phyloP scores from a whole-genome alignment of 768 basidiomycete species.

The Termitomyces heimii region DNA sequence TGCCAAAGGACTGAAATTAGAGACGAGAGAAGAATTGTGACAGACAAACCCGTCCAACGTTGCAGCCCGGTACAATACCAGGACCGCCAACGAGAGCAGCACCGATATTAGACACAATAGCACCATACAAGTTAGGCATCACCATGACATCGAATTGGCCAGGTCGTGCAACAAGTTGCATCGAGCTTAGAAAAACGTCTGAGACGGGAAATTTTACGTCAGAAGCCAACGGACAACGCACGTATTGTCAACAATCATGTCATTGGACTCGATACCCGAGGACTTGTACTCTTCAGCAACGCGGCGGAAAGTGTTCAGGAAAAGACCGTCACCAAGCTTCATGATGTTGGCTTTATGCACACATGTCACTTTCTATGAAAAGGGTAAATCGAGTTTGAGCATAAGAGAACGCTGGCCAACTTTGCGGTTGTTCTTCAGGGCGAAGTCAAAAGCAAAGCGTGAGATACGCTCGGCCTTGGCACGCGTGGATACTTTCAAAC shows the following conservation, averaged over 20 bases:
- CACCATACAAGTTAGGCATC: slow-evolving; percentile 96
- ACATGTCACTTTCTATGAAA: slow-evolving; percentile 89
- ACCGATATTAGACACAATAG: slow-evolving; percentile 97
- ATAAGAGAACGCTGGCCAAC: slow-evolving; percentile 29
- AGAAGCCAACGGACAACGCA: slow-evolving; percentile 26
- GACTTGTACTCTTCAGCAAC: slow-evolving; percentile 96
- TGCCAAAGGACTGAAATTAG: slow-evolving; percentile 20
- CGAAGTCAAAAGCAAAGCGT: slow-evolving; percentile 98
- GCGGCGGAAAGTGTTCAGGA: slow-evolving; percentile 96
- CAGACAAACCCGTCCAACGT: slow-evolving; percentile 79
- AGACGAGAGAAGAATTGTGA: not conserved
- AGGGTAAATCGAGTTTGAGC: not conserved
- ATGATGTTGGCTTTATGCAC: slow-evolving; percentile 99
- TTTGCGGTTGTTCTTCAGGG: slow-evolving; percentile 97
- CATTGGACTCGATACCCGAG: slow-evolving; percentile 86
- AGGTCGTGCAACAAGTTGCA: slow-evolving; percentile 97
- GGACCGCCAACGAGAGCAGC: slow-evolving; percentile 98
- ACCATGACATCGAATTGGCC: slow-evolving; percentile 99
- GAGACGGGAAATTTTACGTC: not conserved
- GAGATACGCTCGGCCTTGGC: slow-evolving; percentile 95
- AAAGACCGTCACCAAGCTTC: slow-evolving; percentile 99
- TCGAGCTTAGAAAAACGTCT: slow-evolving; percentile 52
- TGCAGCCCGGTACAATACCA: slow-evolving; percentile 96
- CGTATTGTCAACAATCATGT: slow-evolving; percentile 99
- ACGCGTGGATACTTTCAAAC: slow-evolving; percentile 93